These are phyloP conservation scores for Picea glauca DNA, from an alignment of 75 land plant genomes.

Conservation along the genomic window DNA sequence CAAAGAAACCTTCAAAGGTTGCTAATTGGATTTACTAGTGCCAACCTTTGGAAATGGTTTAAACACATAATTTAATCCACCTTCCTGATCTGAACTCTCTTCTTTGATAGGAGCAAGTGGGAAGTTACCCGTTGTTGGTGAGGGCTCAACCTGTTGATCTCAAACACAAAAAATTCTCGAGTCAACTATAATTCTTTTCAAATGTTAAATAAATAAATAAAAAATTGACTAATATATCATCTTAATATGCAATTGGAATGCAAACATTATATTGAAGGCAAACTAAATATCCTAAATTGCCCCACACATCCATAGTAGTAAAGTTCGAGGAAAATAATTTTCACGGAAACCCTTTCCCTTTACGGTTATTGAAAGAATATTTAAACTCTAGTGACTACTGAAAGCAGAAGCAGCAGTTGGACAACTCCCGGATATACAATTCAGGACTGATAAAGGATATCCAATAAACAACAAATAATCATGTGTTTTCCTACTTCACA, in stretches of 20 bases:
- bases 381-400: not conserved
- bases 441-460: not conserved
- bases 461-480: not conserved
- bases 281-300: not conserved
- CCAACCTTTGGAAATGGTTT: constrained; percentile 10
- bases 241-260: too few relatives aligned
- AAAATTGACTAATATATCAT: not conserved
- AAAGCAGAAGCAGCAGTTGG: too few relatives aligned
- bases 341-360: not conserved
- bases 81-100: constrained; percentile 7
- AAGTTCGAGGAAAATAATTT: not conserved
- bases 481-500: not conserved
- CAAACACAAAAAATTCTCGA: not conserved
- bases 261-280: too few relatives aligned
- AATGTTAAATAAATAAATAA: not conserved
- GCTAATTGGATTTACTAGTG: not conserved
- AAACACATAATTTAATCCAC: constrained; percentile 3
- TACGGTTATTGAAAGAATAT: not conserved
- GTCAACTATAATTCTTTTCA: not conserved
- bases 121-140: constrained; percentile 11
- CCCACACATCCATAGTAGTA: not conserved
- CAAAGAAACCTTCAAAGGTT: too few relatives aligned
- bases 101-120: constrained; percentile 11
- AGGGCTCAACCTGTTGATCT: constrained; percentile 10
- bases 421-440: not conserved